Evolutionary conservation across 192 early-diverging fungal species (phyloP).

Genomic region (Backusella circina): DNA sequence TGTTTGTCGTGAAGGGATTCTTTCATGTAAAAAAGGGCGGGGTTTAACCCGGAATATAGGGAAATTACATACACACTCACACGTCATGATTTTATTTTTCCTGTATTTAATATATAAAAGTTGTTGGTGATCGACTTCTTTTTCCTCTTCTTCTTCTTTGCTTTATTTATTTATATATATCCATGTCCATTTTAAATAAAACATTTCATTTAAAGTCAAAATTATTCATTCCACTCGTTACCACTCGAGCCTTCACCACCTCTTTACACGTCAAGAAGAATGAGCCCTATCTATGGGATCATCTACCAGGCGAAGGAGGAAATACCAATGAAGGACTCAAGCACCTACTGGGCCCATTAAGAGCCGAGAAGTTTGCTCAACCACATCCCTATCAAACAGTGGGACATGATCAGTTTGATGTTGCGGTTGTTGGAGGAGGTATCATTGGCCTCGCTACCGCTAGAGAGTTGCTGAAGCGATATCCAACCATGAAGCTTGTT

Average conservation of each 20-base stretch:
- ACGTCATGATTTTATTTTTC: not conserved
- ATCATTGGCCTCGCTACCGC: conserved; percentile 37
- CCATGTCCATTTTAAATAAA: conserved; percentile 7
- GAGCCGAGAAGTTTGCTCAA: conserved; percentile 19
- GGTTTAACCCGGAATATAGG: conserved; percentile 32
- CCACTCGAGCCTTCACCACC: not conserved
- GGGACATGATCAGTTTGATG: conserved; percentile 29
- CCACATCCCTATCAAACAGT: not conserved
- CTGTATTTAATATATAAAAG: not conserved
- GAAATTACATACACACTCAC: not conserved
- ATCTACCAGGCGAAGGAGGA: conserved; percentile 20
- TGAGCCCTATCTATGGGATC: conserved; percentile 14
- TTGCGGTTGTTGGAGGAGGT: conserved; percentile 31
- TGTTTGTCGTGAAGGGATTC: conserved; percentile 89
- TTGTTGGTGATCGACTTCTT: not conserved
- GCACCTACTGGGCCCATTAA: conserved; percentile 18
- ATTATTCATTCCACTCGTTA: not conserved
- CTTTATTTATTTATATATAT: not conserved
- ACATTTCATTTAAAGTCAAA: not conserved
- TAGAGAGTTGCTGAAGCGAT: conserved; percentile 26
- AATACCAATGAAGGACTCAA: conserved; percentile 15
- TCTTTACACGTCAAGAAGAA: not conserved
- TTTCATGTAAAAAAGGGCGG: conserved; percentile 66
- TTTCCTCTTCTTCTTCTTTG: not conserved
- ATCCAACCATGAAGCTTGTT: conserved; percentile 21